phyloP scores from a whole-genome alignment of 1,284 basidiomycete species.

The Moesziomyces globuligerus region DNA sequence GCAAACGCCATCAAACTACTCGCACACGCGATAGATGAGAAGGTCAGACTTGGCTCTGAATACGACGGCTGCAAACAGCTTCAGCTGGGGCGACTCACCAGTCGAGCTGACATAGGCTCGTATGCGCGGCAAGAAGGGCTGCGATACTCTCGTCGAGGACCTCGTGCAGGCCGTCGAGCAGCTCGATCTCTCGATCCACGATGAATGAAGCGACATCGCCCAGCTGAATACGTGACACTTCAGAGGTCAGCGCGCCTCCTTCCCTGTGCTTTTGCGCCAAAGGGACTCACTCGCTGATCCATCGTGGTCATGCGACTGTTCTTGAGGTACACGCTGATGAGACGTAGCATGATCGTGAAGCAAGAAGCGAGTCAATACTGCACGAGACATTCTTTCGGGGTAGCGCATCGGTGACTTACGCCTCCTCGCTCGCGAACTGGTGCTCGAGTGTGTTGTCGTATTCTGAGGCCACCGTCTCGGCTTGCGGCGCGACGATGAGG shows the following conservation, averaged over 20 bases:
- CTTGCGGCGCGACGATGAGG: conserved; percentile 29
- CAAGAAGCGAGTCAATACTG: too few species aligned
- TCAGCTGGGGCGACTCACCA: conserved; percentile 15
- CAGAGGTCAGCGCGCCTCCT: too few species aligned
- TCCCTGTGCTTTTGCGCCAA: too few species aligned
- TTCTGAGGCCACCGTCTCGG: conserved; percentile 20
- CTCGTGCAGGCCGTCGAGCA: conserved; percentile 26
- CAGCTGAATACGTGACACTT: conserved; percentile 22
- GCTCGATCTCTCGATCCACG: conserved; percentile 45
- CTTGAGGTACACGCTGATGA: conserved; percentile 41
- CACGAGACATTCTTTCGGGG: too few species aligned
- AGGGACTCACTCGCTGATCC: conserved; percentile 26
- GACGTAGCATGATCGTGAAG: too few species aligned
- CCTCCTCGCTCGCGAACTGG: conserved; percentile 25
- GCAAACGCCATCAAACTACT: conserved; percentile 42
- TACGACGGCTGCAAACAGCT: too few species aligned
- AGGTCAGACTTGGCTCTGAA: too few species aligned
- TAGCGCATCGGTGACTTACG: conserved; percentile 8
- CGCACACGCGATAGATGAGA: too few species aligned
- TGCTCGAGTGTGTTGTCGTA: conserved; percentile 25
- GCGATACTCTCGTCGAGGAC: conserved; percentile 21
- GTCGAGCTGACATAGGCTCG: conserved; percentile 33
- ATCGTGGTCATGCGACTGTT: conserved; percentile 30
- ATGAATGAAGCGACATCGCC: conserved; percentile 45
- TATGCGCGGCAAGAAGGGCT: conserved; percentile 11